These are phyloP conservation scores for Alternaria sp. DNA, from an alignment of 2,329 filamentous ascomycete species.

Conservation along the genomic window DNA sequence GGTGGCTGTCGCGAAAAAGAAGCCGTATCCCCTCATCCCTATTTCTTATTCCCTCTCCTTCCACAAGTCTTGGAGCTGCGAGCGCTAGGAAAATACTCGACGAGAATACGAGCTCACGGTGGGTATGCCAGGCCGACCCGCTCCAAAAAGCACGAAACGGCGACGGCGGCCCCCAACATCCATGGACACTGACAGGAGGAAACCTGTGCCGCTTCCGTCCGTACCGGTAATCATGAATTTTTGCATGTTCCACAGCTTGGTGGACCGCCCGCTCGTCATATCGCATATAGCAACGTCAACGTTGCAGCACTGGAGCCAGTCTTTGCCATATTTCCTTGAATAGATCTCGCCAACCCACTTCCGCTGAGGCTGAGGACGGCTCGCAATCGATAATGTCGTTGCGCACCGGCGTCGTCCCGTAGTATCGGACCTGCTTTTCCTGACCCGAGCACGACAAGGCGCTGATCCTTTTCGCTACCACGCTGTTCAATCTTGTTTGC, in stretches of 20 bases:
- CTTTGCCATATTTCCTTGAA: slow-evolving; percentile 4
- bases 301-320: slow-evolving; percentile 12
- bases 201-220: slow-evolving; percentile 9
- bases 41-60: slow-evolving; percentile 4
- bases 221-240: slow-evolving; percentile 10
- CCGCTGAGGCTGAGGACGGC: slow-evolving; percentile 22
- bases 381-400: slow-evolving; percentile 32
- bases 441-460: slow-evolving; percentile 7
- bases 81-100: slow-evolving; percentile 26
- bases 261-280: slow-evolving; percentile 24
- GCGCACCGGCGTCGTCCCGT: slow-evolving; percentile 15
- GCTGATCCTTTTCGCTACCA: slow-evolving; percentile 22
- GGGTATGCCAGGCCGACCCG: slow-evolving; percentile 27
- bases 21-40: slow-evolving; percentile 15
- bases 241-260: slow-evolving; percentile 19
- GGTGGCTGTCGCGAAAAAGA: slow-evolving; percentile 13
- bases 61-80: slow-evolving; percentile 1
- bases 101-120: slow-evolving; percentile 29
- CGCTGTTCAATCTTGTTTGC: neutral
- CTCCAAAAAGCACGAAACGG: slow-evolving; percentile 16
- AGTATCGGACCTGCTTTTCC: slow-evolving; percentile 18
- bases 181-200: slow-evolving; percentile 6
- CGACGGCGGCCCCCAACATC: slow-evolving; percentile 25
- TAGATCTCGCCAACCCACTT: slow-evolving; percentile 12
- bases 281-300: slow-evolving; percentile 15